Conservation (phyloP, 352 stramenopile genomes). For the Phytophthora palmivora region DNA sequence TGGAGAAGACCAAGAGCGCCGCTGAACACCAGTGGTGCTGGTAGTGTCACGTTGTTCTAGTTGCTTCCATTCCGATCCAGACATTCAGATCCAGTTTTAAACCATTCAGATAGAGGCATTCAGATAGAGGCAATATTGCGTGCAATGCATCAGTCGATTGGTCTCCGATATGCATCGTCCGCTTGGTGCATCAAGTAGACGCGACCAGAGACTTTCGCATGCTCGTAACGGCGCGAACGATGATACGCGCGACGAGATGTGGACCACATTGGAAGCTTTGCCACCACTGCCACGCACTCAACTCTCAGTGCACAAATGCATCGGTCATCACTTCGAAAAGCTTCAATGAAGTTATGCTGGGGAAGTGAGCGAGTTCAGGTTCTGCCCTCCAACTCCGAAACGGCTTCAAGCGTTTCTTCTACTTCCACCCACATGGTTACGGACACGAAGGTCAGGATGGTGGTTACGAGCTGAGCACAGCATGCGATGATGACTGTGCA, state of each 20-base stretch:
- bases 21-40: no score
- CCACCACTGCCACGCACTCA: no score
- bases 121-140: background rate
- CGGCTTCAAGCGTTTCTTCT: constrained; percentile 12
- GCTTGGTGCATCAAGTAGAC: constrained; percentile 6
- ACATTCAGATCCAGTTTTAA: no score
- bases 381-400: constrained; percentile 8
- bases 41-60: no score
- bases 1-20: no score
- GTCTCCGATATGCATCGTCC: constrained; percentile 9
- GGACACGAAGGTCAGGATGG: constrained; percentile 4
- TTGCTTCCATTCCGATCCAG: no score
- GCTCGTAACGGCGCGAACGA: constrained; percentile 4
- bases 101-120: no score
- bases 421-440: constrained; percentile 17
- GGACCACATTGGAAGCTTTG: constrained; percentile 20
- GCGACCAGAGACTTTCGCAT: constrained; percentile 25
- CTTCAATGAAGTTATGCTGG: no score
- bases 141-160: constrained; percentile 1
- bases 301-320: background rate
- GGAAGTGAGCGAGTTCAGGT: background rate
- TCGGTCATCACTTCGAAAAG: no score
- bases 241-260: constrained; percentile 18
- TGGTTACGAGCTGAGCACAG: no score
- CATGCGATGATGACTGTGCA: constrained; percentile 5